These are phyloP conservation scores for Dissoconium aciculare DNA, from an alignment of 2,329 filamentous ascomycete genomes.

Conservation along the genomic window DNA sequence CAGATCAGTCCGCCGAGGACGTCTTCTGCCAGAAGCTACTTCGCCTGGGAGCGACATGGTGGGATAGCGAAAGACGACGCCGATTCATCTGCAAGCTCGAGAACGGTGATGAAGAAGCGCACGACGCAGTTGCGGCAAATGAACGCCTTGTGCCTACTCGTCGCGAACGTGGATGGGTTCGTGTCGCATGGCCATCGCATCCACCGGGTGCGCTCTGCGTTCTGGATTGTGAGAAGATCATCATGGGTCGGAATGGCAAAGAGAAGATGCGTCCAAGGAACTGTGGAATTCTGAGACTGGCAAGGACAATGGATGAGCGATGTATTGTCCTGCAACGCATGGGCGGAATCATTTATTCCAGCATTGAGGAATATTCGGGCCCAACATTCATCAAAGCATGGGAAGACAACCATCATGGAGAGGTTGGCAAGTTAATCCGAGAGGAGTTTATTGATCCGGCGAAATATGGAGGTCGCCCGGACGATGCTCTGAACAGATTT, in stretches of 20 bases:
- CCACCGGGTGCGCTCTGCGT: slow-evolving; percentile 2
- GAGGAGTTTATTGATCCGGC: slow-evolving; percentile 1
- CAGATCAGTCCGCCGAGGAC: slow-evolving; percentile 3
- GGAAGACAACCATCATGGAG: slow-evolving; percentile 1
- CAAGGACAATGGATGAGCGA: slow-evolving; percentile 3
- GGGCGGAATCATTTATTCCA: background rate
- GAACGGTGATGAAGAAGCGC: background rate
- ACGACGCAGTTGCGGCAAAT: background rate
- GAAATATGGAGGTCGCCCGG: slow-evolving; percentile 1
- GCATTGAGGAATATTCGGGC: slow-evolving; percentile 1
- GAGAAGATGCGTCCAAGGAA: background rate
- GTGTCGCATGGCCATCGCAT: slow-evolving; percentile 1
- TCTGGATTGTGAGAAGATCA: background rate
- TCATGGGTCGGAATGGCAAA: background rate
- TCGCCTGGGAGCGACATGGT: slow-evolving; percentile 2
- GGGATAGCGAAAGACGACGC: background rate
- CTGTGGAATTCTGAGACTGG: background rate
- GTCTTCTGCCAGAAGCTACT: slow-evolving; percentile 2
- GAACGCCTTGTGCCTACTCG: background rate
- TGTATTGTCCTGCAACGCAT: background rate
- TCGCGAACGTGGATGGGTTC: background rate
- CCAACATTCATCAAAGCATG: slow-evolving; percentile 1
- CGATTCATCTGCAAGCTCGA: background rate
- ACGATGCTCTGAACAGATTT: slow-evolving; percentile 2
- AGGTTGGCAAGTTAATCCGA: background rate